Evolutionary conservation across 768 basidiomycete species (phyloP), one percentile per base, ranked within the genome.

Genomic region (Paxillus involutus): DNA sequence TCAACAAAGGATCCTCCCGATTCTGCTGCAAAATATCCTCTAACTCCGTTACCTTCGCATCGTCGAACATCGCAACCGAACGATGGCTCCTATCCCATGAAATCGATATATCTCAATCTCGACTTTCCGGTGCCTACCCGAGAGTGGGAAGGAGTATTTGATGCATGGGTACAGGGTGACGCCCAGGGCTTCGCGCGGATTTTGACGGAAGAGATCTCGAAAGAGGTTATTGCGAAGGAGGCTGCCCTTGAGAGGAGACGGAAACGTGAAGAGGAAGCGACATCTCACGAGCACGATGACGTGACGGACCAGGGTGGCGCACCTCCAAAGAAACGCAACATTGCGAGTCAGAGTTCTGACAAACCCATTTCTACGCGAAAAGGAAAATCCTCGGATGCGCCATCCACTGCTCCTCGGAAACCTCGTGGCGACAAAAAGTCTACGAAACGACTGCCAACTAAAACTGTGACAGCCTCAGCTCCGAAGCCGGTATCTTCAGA

Each of bases 71-170:
- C 56, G 44, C 57, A 61, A 32, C 59, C 57, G 3, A 64, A 61
- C 17, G 81, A 86, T 13, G 84, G 81, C 13, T 80, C 79, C 52
- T 73, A 75, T 21, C 75, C 80, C 4, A 73, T 88, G 45, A 85
- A 81, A 66, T 81, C 88, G 4, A 77, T 95, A 16, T 94, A 91
- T 69, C 77, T 96, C 52, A 96, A 96, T 69, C 72, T 89, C 37
- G 92, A 95, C 57, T 92, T 92, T 66, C 91, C 91, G 1, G 83
- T 86, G 9, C 91, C 91, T 4, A 85, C 85, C 8, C 77, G 88
- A 50, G 91, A 94, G 58, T 95, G 91, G 92, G 88, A 90, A 56
- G 88, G 85, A 8, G 86, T 95, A 3, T 95, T 97, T 60, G 94
- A 97, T 70, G 80, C 82, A 37, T 96, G 92, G 90, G 70, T 94